These are phyloP conservation scores for Trametes cubensis DNA, from an alignment of 768 basidiomycete species.

Conservation along the genomic window DNA sequence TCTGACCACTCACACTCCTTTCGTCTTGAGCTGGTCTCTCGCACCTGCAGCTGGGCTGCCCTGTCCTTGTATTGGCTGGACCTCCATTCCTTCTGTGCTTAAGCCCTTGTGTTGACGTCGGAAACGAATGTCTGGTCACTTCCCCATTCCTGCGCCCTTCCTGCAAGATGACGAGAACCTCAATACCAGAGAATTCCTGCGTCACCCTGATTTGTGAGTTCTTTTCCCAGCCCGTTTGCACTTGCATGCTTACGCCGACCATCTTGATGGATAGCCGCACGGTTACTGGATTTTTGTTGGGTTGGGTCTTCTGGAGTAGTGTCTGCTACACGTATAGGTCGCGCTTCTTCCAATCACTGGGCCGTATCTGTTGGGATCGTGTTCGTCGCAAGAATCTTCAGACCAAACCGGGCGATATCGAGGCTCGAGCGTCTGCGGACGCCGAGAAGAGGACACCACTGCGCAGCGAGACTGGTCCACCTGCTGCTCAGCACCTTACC, in stretches of 20 bases:
- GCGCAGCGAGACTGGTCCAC: slow-evolving; percentile 9
- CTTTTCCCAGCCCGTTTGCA: neutral
- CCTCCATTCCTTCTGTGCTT: slow-evolving; percentile 8
- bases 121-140: slow-evolving; percentile 16
- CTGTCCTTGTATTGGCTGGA: slow-evolving; percentile 7
- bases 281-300: slow-evolving; percentile 43
- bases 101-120: neutral
- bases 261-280: slow-evolving; percentile 34
- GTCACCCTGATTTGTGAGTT: slow-evolving; percentile 40
- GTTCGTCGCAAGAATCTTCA: neutral
- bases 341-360: slow-evolving; percentile 13
- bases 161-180: slow-evolving; percentile 20
- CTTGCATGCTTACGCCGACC: too few species aligned
- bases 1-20: slow-evolving; percentile 13
- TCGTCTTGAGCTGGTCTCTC: slow-evolving; percentile 33
- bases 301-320: slow-evolving; percentile 44
- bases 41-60: slow-evolving; percentile 27
- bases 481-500: slow-evolving; percentile 13
- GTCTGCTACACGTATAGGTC: slow-evolving; percentile 26
- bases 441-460: slow-evolving; percentile 8
- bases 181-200: slow-evolving; percentile 31
- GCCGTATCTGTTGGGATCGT: slow-evolving; percentile 13
- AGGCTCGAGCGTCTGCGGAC: slow-evolving; percentile 4
- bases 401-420: slow-evolving; percentile 1
- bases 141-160: neutral